A percentile compares a stretch with the other conserved stretches of the same genome.
These are phyloP conservation scores for Coniochaeta hoffmannii DNA, from an alignment of 2,329 filamentous ascomycete genomes.

Conservation along the genomic window DNA sequence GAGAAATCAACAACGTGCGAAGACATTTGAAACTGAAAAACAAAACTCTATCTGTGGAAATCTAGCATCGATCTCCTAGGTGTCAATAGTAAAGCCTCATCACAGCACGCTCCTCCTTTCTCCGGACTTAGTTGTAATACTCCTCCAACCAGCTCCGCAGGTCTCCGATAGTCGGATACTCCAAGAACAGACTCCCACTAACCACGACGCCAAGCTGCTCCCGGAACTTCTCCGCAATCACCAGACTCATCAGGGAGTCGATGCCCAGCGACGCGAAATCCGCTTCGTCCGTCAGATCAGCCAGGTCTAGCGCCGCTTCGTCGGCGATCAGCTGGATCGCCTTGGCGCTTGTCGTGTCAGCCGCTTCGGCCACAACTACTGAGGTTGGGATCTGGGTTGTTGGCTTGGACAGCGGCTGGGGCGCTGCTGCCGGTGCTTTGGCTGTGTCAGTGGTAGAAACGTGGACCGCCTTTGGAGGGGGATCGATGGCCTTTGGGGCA, in stretches of 20 bases:
- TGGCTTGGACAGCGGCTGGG: not conserved
- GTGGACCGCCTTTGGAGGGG: not conserved
- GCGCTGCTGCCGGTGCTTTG: not conserved
- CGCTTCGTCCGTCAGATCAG: conserved; percentile 31
- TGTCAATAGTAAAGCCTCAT: too few relatives aligned
- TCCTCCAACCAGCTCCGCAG: conserved; percentile 20
- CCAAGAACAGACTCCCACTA: conserved; percentile 23
- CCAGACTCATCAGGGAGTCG: conserved; percentile 28
- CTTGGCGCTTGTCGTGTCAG: conserved; percentile 18
- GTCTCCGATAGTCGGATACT: conserved; percentile 25
- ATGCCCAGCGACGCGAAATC: conserved; percentile 27
- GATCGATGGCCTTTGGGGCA: not conserved
- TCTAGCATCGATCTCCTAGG: too few relatives aligned
- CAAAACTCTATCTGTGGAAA: too few relatives aligned
- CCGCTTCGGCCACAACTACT: conserved; percentile 10
- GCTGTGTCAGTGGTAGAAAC: conserved; percentile 2
- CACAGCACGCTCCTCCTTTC: not conserved
- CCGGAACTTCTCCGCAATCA: conserved; percentile 25
- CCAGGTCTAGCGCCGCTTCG: conserved; percentile 48
- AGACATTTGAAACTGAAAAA: too few relatives aligned
- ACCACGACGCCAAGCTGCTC: conserved; percentile 12
- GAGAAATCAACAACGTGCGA: too few relatives aligned
- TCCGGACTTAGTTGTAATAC: conserved; percentile 10
- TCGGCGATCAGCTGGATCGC: conserved; percentile 36
- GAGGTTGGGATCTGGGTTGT: not conserved